These are phyloP conservation scores for Zasmidium cellare DNA, from an alignment of 2,329 filamentous ascomycete species.

Conservation along the genomic window DNA sequence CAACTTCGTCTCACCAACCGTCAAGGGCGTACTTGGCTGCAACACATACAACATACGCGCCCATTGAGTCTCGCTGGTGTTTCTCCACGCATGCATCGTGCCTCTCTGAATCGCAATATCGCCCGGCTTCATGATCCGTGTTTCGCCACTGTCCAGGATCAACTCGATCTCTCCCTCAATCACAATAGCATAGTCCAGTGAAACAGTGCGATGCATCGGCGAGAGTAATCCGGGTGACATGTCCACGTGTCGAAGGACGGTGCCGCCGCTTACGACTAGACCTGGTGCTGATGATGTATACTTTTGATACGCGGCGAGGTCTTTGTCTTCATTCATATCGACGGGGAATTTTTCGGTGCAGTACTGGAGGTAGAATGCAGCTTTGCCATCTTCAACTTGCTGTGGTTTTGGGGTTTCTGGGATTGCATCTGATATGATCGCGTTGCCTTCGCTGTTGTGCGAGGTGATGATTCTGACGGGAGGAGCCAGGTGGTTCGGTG, in stretches of 20 bases:
- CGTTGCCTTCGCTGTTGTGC: constrained; percentile 32
- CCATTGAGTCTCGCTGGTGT: constrained; percentile 31
- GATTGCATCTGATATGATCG: constrained; percentile 25
- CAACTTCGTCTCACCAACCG: constrained; percentile 25
- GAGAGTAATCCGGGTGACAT: constrained; percentile 25
- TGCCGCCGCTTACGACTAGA: constrained; percentile 49
- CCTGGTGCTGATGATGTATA: constrained; percentile 49
- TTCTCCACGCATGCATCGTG: constrained; percentile 38
- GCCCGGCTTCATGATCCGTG: constrained; percentile 28
- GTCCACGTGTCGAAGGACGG: constrained; percentile 41
- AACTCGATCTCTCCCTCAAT: constrained; percentile 35
- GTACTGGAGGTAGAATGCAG: constrained; percentile 52
- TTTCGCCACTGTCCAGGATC: constrained; percentile 35
- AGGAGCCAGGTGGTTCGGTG: constrained; percentile 8
- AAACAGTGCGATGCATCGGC: constrained; percentile 35
- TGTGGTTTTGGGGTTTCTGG: constrained; percentile 27
- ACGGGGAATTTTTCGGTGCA: constrained; percentile 50
- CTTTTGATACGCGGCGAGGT: constrained; percentile 48
- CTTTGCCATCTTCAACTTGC: constrained; percentile 38
- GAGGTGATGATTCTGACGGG: constrained; percentile 29
- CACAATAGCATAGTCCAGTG: constrained; percentile 37
- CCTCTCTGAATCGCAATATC: constrained; percentile 36
- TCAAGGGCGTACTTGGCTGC: constrained; percentile 27
- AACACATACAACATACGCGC: constrained; percentile 37
- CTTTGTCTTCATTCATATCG: constrained; percentile 45